Base-by-base conservation (phyloP, 2,329 filamentous ascomycete species). In the Aspergillus luchuensis region DNA sequence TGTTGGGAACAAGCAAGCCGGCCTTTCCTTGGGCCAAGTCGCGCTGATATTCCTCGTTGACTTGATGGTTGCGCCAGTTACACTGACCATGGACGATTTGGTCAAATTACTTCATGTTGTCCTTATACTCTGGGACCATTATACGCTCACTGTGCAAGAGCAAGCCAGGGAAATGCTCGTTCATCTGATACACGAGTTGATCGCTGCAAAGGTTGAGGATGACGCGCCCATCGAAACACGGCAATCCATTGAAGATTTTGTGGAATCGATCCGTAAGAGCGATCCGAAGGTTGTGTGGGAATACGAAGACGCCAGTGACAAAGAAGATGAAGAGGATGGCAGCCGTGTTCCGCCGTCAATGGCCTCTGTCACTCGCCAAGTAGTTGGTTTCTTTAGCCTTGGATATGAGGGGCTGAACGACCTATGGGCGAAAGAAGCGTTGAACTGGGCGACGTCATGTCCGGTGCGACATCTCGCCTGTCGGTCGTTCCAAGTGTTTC, bases 91-190 rank as follows among this genome's bases (percentile, higher is more conserved):
- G 17, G 91, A 97, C 50, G 91, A 90, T 67, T 85, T 98, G 3
- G 92, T 94, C 1, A 85, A 96, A 25, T 81, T 99, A 19, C 81
- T 99, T 13, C 95, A 99, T 75, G 91, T 97, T 8, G 89, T 97
- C 5, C 89, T 94, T 11, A 92, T 98, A 3, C 84, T 98, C 1
- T 99, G 95, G 95, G 96, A 99, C 74, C 94, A 98, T 71, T 97
- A 99, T 71, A 97, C 91, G 1, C 88, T 91, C 3, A 85, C 97
- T 10, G 95, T 99, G 1, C 94, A 98, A 74, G 95, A 98, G 67
- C 94, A 99, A 75, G 93, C 96, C 30, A 88, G 93, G 52, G 95
- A 99, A 76, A 97, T 99, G 93, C 85, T 99, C 15, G 93, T 99
- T 2, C 95, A 99, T 79, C 84, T 99, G 17, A 96, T 99, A 50